Percentiles rank a stretch among this genome's conserved stretches.
Evolutionary conservation across 345 rosid species (phyloP).

Genomic region (Murraya paniculata): DNA sequence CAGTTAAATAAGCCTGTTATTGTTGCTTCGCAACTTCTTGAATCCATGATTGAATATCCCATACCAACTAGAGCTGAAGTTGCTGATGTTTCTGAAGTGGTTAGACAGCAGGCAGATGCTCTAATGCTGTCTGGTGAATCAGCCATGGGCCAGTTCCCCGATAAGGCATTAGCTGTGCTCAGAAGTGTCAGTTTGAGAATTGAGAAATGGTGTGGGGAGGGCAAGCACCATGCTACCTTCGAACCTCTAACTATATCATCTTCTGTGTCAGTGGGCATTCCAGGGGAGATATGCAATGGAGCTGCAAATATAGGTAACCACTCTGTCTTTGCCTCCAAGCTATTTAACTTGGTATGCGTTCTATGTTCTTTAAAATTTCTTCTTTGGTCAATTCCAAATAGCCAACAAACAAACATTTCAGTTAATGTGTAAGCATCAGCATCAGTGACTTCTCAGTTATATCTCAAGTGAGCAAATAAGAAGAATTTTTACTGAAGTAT

Average conservation of each 20-base stretch:
- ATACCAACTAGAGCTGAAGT: conserved; percentile 30
- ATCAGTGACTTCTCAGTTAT: background rate
- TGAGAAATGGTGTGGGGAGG: conserved; percentile 13
- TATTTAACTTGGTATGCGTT: background rate
- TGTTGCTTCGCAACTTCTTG: conserved; percentile 26
- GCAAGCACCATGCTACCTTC: background rate
- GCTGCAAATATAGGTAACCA: conserved; percentile 10
- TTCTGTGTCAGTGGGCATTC: background rate
- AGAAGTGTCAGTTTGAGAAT: conserved; percentile 11
- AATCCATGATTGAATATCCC: conserved; percentile 27
- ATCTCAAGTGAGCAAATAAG: background rate
- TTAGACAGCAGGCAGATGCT: conserved; percentile 26
- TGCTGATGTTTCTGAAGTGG: conserved; percentile 26
- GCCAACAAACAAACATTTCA: background rate
- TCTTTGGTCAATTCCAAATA: background rate
- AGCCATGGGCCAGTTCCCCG: conserved; percentile 22
- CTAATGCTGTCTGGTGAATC: conserved; percentile 27
- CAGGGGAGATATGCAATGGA: conserved; percentile 17
- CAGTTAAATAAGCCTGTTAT: conserved; percentile 25
- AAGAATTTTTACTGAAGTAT: background rate
- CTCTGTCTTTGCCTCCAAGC: background rate
- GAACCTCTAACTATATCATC: background rate
- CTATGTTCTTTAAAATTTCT: background rate
- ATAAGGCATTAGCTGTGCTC: conserved; percentile 15
- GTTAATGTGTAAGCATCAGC: background rate